phyloP scores from a whole-genome alignment of 2,329 filamentous ascomycete genomes.

The Fusarium sp. region DNA sequence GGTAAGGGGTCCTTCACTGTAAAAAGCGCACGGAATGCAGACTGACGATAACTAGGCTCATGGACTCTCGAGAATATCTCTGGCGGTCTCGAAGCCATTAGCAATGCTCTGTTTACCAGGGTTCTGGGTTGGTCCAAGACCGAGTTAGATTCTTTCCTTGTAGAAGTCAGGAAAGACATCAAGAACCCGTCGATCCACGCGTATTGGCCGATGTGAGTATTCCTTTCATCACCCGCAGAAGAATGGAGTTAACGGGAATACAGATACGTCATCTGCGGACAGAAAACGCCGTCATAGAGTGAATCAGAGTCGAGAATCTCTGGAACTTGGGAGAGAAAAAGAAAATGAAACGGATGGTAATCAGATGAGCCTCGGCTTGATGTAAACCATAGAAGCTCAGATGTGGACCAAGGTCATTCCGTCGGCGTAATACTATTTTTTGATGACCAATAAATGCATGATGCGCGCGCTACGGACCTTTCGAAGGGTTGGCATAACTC shows the following conservation, averaged over 20 bases:
- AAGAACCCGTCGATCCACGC: slow-evolving; percentile 46
- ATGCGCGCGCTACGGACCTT: not conserved
- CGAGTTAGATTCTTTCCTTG: slow-evolving; percentile 47
- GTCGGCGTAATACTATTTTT: no score
- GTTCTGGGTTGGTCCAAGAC: slow-evolving; percentile 44
- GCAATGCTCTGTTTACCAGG: slow-evolving; percentile 47
- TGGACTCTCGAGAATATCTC: slow-evolving; percentile 42
- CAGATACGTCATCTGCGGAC: slow-evolving; percentile 18
- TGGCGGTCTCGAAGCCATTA: slow-evolving; percentile 44
- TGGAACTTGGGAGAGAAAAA: not conserved
- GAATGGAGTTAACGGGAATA: not conserved
- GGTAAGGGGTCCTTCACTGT: slow-evolving; percentile 45
- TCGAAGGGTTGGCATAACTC: not conserved
- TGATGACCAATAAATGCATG: not conserved
- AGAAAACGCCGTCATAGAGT: not conserved
- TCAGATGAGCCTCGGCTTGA: not conserved
- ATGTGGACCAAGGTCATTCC: not conserved
- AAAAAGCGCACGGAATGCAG: rapidly evolving
- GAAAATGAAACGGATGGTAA: not conserved
- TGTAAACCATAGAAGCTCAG: not conserved
- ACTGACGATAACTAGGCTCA: not conserved
- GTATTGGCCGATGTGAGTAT: slow-evolving; percentile 47
- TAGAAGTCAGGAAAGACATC: slow-evolving; percentile 45
- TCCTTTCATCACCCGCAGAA: rapidly evolving
- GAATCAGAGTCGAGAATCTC: not conserved